These are phyloP conservation scores for Dalbergia oliveri DNA, from an alignment of 306 rosid genomes.

Conservation along the genomic window DNA sequence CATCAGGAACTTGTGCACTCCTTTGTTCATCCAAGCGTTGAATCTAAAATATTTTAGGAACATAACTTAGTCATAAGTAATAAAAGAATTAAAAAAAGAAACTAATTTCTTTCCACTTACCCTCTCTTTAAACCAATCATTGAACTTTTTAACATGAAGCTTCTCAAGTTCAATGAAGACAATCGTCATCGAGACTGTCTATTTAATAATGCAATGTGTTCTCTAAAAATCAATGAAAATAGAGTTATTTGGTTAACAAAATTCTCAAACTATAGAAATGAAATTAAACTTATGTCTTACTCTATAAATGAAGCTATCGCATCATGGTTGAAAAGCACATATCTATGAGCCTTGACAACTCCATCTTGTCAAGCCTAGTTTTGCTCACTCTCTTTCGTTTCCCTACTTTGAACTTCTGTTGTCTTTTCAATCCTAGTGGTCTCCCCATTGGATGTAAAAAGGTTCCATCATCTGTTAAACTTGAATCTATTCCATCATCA, in stretches of 20 bases:
- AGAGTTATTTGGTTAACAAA: no score
- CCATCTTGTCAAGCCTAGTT: not conserved
- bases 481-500: not conserved
- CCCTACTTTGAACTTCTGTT: not conserved
- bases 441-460: not conserved
- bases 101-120: not conserved
- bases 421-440: not conserved
- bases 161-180: not conserved
- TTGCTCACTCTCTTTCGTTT: not conserved
- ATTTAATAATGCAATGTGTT: not conserved
- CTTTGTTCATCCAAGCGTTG: not conserved
- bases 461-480: no score
- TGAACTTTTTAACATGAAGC: not conserved
- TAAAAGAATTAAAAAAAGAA: no score
- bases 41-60: not conserved
- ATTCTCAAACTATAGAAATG: not conserved
- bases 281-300: not conserved
- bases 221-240: not conserved
- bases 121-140: not conserved
- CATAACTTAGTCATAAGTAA: not conserved
- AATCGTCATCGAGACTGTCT: not conserved
- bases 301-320: not conserved
- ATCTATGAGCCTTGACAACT: not conserved
- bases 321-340: not conserved
- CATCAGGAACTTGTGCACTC: not conserved